Evolutionary conservation across 164 flowering plant species (phyloP), one percentile per base, ranked within the genome.

Genomic region (Cinnamomum micranthum): DNA sequence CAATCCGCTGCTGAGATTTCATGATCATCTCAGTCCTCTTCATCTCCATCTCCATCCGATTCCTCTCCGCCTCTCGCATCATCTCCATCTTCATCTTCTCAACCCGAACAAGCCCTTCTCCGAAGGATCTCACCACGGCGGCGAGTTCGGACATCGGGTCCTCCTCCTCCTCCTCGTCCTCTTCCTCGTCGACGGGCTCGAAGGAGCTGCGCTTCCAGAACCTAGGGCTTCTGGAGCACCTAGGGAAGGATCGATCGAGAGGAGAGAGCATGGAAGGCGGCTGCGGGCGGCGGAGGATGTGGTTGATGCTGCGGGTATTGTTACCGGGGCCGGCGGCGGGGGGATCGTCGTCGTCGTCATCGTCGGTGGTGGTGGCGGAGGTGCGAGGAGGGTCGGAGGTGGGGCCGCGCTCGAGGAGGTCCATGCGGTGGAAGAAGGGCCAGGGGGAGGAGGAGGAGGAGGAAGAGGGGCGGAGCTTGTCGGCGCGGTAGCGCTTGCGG

Each of bases 41-140:
- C 31, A 68, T 84, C 84, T 93, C 98, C 92, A 93, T 93, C 78
- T 92, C 94, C 91, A 87, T 84, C 71, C 95, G 76, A 19, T 41
- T 68, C 86, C 80, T 87, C 84, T 91, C 91, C 0, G 81, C 83
- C 68, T 95, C 95, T 78, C 71, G 85, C 90, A 87, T 82, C 88
- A 91, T 83, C 81, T 93, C 94, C 91, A 92, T 86, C 86, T 87
- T 93, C 89, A 76, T 80, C 69, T 81, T 88, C 95, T 95, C 97
- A 80, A 90, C 77, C 77, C 79, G 79, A 67, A 88, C 83, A 77
- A 89, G 85, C 74, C 86, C 86, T 79, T 89, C 91, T 0, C 90
- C 88, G 52, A 93, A 89, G 0, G 75, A 78, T 81, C 86, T 83
- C 12, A 92, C 85, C 73, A 84, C 91, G 9, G 74, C 83, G 0